Evolutionary conservation across 768 basidiomycete species (phyloP).

Genomic region (Hericium coralloides): DNA sequence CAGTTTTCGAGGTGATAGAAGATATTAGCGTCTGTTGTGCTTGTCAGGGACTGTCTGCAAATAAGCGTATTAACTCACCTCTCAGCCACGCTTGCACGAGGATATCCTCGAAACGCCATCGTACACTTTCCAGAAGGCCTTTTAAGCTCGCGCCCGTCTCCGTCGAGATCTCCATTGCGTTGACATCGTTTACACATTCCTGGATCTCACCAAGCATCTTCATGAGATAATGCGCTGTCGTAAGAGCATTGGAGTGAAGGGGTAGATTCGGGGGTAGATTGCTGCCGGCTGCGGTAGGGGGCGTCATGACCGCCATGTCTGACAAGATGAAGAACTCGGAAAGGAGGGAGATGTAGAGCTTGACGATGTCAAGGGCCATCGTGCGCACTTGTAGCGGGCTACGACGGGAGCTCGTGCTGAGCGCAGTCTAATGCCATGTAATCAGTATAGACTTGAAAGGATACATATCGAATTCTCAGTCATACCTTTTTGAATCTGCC

Average conservation of each 20-base stretch:
- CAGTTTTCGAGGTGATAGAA: conserved; percentile 88
- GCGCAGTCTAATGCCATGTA: conserved; percentile 16
- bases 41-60: neutral
- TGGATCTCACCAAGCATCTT: conserved; percentile 78
- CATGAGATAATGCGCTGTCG: conserved; percentile 71
- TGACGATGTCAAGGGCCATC: conserved; percentile 84
- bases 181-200: conserved; percentile 78
- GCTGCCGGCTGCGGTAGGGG: conserved; percentile 29
- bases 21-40: conserved; percentile 60
- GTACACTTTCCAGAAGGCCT: conserved; percentile 66
- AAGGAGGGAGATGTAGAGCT: conserved; percentile 74
- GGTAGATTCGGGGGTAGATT: conserved; percentile 52
- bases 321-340: conserved; percentile 84
- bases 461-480: neutral
- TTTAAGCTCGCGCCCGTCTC: conserved; percentile 64
- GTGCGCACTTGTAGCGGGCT: conserved; percentile 76
- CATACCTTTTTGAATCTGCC: conserved; percentile 85
- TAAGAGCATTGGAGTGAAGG: conserved; percentile 68
- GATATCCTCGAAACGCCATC: conserved; percentile 85
- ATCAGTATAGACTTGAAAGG: neutral
- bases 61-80: conserved; percentile 40
- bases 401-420: conserved; percentile 46
- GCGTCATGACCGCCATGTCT: conserved; percentile 62
- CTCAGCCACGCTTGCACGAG: conserved; percentile 73
- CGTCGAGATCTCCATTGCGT: conserved; percentile 69